Evolutionary conservation across 2,329 filamentous ascomycete species (phyloP).

Genomic region (Ophiostoma himal-ulmi): DNA sequence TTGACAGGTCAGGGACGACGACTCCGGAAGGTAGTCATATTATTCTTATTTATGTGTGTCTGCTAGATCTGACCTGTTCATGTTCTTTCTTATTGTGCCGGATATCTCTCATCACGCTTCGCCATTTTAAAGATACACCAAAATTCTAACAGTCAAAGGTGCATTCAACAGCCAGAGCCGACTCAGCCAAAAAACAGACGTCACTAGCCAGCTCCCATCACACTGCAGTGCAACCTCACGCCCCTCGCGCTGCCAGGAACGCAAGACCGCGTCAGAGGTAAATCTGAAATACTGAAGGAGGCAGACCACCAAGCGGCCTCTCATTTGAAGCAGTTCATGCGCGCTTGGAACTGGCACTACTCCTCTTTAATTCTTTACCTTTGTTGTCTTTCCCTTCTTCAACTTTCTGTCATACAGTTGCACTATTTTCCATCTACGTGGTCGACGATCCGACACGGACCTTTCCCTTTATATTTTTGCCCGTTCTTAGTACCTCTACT

Average conservation of each 20-base stretch:
- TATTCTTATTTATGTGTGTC: neutral
- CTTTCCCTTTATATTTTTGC: neutral
- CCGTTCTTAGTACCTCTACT: neutral
- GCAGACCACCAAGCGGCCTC: neutral
- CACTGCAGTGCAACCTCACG: neutral
- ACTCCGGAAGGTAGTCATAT: neutral
- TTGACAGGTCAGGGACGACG: neutral
- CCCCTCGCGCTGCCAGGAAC: neutral
- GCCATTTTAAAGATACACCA: neutral
- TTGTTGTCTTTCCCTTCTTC: neutral
- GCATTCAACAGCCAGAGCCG: neutral
- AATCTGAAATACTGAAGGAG: neutral
- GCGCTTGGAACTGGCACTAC: neutral
- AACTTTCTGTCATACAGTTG: neutral
- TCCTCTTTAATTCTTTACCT: neutral
- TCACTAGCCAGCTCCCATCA: neutral
- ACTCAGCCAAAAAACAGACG: neutral
- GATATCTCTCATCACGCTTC: neutral
- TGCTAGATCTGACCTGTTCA: neutral
- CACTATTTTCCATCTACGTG: neutral
- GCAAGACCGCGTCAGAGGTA: neutral
- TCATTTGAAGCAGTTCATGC: constrained; percentile 7
- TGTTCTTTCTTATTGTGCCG: neutral
- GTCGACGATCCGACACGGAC: constrained; percentile 19
- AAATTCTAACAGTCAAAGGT: neutral